Base-by-base conservation (phyloP, 495 filamentous ascomycete species). In the Trichoderma gamsii region DNA sequence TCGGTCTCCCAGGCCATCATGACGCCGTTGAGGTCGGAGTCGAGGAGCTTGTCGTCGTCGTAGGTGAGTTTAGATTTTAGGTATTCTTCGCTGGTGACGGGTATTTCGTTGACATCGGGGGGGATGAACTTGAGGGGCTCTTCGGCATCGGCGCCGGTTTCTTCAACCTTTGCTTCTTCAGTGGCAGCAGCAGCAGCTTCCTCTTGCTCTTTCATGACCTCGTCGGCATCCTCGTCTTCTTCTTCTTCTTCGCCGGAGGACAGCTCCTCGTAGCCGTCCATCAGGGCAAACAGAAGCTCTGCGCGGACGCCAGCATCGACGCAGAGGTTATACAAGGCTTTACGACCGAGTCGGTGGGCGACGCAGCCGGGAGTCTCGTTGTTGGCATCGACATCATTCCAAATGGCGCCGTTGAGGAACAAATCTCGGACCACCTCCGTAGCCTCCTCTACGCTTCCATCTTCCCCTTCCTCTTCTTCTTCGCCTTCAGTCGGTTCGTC, bases 1-100 rank as follows among this genome's bases (percentile, higher is more conserved):
- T 87, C 85, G 0, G 88, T 88, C 78, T 99, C 95, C 95, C 95
- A 99, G 35, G 89, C 83, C 95, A 99, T 83, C 95, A 99, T 99
- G 0, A 99, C 92, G 35, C 92, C 92, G 74, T 99, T 99, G 7
- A 84, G 82, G 64, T 88, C 86, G 4, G 82, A 81, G 71, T 99
- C 95, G 1, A 97, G 84, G 11, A 99, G 84, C 41, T 90, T 87
- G 25, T 78, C 79, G 68, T 89, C 87, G 32, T 84, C 81, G 80
- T 96, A 97, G 15, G 85, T 91, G 4, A 98, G 85, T 12, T 81
- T 79, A 0, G 90, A 91, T n/a, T 85, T 79, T 3, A 99, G 87
- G 75, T 97, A 99, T 25, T 85, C 84, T 46, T 85, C 80, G 72
- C 87, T 92, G 43, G 82, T 85, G 41, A 88, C 84, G 18, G n/a